These are phyloP conservation scores for Sphaerobolus stellatus DNA, from an alignment of 1,284 basidiomycete genomes.

Conservation along the genomic window DNA sequence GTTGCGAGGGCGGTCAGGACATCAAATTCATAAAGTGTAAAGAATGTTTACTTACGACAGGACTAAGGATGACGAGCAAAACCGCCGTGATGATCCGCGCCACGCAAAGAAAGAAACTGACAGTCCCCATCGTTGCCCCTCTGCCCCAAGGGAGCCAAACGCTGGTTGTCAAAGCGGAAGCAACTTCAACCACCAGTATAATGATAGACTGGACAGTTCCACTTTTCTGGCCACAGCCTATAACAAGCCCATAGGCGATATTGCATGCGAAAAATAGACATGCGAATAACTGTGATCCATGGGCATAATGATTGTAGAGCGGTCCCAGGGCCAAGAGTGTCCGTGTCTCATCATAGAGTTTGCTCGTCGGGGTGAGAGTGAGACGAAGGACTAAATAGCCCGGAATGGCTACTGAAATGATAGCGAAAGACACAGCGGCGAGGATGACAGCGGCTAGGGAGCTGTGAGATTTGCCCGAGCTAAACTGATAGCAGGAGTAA, in stretches of 20 bases:
- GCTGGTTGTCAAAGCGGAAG: constrained; percentile 80
- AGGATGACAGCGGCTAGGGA: constrained; percentile 63
- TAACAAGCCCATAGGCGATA: constrained; percentile 76
- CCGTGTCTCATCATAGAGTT: constrained; percentile 91
- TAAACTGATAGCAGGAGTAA: constrained; percentile 87
- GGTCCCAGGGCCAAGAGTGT: constrained; percentile 90
- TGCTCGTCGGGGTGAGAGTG: constrained; percentile 77
- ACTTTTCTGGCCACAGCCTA: constrained; percentile 86
- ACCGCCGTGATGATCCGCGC: constrained; percentile 88
- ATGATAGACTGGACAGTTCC: constrained; percentile 91
- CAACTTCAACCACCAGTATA: constrained; percentile 83
- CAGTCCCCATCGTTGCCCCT: constrained; percentile 92
- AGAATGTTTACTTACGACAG: constrained; percentile 61
- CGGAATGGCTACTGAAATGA: constrained; percentile 81
- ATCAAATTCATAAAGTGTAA: constrained; percentile 14
- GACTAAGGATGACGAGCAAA: constrained; percentile 83
- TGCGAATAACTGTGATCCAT: constrained; percentile 88
- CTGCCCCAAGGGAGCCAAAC: constrained; percentile 96
- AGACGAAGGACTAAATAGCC: constrained; percentile 74
- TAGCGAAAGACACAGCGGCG: constrained; percentile 71
- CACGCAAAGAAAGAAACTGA: constrained; percentile 90
- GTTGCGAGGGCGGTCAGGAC: constrained; percentile 16
- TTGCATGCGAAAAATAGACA: constrained; percentile 80
- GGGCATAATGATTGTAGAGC: constrained; percentile 94
- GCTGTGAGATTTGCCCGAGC: constrained; percentile 50